Conservation (phyloP, 805 yeast genomes). For the Tetrapisispora iriomotensis region DNA sequence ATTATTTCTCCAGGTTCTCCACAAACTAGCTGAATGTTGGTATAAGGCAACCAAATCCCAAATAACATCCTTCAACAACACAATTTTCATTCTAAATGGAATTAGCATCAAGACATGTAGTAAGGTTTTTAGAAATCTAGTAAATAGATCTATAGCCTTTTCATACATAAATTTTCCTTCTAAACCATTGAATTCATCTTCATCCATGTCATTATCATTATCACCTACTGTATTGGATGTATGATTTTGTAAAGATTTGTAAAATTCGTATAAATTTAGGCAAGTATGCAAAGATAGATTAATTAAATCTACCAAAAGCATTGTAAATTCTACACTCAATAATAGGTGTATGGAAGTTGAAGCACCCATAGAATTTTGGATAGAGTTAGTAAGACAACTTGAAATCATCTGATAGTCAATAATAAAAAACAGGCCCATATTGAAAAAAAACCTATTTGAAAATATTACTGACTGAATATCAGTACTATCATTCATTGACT, state of each 20-base stretch:
- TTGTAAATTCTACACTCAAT: conserved; percentile 69
- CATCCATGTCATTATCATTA: conserved; percentile 34
- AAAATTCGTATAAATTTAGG: conserved; percentile 45
- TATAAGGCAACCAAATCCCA: conserved; percentile 27
- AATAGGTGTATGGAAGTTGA: conserved; percentile 48
- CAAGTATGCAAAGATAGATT: conserved; percentile 15
- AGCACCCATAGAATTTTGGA: conserved; percentile 12
- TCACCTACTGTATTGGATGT: conserved; percentile 1
- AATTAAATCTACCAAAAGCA: conserved; percentile 47
- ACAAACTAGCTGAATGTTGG: conserved; percentile 31
- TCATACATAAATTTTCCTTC: conserved; percentile 55
- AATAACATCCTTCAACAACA: conserved; percentile 42
- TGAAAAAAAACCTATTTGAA: conserved; percentile 34
- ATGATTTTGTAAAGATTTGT: conserved; percentile 3
- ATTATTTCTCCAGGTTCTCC: conserved; percentile 36
- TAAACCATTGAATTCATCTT: conserved; percentile 39
- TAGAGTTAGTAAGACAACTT: conserved; percentile 39
- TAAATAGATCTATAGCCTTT: conserved; percentile 45
- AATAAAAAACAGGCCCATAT: conserved; percentile 36
- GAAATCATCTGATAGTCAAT: conserved; percentile 46
- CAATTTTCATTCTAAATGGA: conserved; percentile 37
- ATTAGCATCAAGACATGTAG: conserved; percentile 40
- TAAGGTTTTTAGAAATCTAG: conserved; percentile 39
- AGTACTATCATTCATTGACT: conserved; percentile 30
- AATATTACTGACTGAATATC: conserved; percentile 24